Evolutionary conservation across 495 filamentous ascomycete species (phyloP).

Genomic region (Chlorociboria aeruginascens): DNA sequence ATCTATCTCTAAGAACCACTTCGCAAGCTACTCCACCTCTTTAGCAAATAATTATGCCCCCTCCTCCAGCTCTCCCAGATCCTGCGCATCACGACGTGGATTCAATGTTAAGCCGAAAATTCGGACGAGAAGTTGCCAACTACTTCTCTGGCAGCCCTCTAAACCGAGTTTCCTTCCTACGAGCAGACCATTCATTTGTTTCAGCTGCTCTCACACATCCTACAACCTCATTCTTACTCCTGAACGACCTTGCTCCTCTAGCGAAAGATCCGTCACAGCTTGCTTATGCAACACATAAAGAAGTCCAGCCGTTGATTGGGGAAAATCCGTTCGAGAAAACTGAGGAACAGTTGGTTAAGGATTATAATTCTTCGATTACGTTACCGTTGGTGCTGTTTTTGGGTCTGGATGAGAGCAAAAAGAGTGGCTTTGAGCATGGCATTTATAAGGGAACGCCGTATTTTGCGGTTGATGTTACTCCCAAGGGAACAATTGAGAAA

Average conservation of each 20-base stretch:
- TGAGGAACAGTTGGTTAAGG: slow-evolving; percentile 60
- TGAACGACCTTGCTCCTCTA: slow-evolving; percentile 71
- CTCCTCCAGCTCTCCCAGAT: slow-evolving; percentile 31
- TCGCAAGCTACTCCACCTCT: too few species aligned
- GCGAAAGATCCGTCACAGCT: slow-evolving; percentile 42
- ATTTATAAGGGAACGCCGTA: slow-evolving; percentile 65
- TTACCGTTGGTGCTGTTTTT: slow-evolving; percentile 70
- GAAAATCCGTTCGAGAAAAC: slow-evolving; percentile 54
- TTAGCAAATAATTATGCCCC: slow-evolving; percentile 12
- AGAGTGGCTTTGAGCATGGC: slow-evolving; percentile 27
- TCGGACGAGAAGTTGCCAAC: slow-evolving; percentile 84
- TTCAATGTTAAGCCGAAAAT: slow-evolving; percentile 76
- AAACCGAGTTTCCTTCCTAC: slow-evolving; percentile 70
- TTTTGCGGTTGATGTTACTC: slow-evolving; percentile 85
- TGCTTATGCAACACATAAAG: slow-evolving; percentile 47
- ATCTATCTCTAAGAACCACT: too few species aligned
- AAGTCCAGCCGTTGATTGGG: slow-evolving; percentile 59
- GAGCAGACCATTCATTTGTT: slow-evolving; percentile 68
- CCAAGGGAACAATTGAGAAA: slow-evolving; percentile 42
- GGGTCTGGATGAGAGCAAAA: slow-evolving; percentile 61
- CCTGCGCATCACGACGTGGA: slow-evolving; percentile 44
- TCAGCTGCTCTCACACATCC: slow-evolving; percentile 62
- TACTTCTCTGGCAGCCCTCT: slow-evolving; percentile 75
- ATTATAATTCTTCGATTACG: slow-evolving; percentile 57
- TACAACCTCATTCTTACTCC: slow-evolving; percentile 57